Evolutionary conservation across 2,329 filamentous ascomycete genomes (phyloP), one percentile per base, ranked within the genome.

Genomic region (Fusarium virguliforme): DNA sequence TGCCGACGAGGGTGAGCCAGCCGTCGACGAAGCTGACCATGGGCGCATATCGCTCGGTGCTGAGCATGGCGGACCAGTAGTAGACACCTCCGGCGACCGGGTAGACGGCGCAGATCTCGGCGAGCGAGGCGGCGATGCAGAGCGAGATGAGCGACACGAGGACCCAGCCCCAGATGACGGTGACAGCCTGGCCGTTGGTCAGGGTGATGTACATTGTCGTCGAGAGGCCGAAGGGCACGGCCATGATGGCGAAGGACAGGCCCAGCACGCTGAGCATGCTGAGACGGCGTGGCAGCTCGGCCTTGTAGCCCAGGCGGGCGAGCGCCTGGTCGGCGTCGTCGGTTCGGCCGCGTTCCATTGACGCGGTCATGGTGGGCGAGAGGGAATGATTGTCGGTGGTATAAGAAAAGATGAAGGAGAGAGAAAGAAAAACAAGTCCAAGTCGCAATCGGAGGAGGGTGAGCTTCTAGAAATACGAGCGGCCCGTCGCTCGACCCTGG

Each of bases 1-100:
- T 93, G 50, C 91, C 91, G 35, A 90, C 90, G 59, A 91, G 88
- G 68, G 90, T 91, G 72, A 91, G 91, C 91, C 91, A 94, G 50
- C 91, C 92, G 3, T 91, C 92, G 65, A 91, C 86, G 84, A 91
- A 94, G 53, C 89, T 91, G 37, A 92, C 86, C 26, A 90, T 79
- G 0, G 89, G 88, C 28, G 88, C 87, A 84, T 87, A 92, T 55
- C 80, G 81, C 70, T 85, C 85, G 78, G 89, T 89, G 64, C 87
- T 86, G 71, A 94, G 85, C 75, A 89, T 84, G 63, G 91, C 90
- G 8, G 90, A 91, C 91, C 91, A 94, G 80, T 94, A 91, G 75
- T 94, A 94, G 79, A 91, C 87, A 32, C 88, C 90, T 71, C 88
- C 88, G 12, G 87, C 87, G 5, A 84, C 86, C 0, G 85, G 85